Percentiles rank a stretch among this genome's conserved stretches.
Conservation (phyloP, 768 basidiomycete species). For the Mrakia gelida region DNA sequence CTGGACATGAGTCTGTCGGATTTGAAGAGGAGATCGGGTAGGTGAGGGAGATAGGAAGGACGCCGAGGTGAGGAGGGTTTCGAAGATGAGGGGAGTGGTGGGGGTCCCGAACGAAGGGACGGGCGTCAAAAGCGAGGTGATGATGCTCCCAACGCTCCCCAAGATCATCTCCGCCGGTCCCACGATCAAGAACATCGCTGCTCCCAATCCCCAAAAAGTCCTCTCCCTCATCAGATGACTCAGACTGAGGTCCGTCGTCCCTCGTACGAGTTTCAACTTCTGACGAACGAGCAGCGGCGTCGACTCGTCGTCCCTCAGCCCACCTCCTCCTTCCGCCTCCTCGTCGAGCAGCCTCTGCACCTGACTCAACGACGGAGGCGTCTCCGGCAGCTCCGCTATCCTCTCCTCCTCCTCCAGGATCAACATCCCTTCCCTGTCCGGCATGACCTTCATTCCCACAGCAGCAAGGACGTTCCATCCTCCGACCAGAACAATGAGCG, state of each 20-base stretch:
- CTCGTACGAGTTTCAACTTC: conserved; percentile 3
- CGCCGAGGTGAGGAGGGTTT: background rate
- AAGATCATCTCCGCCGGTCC: conserved; percentile 31
- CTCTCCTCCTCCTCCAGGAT: conserved; percentile 19
- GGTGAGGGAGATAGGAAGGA: background rate
- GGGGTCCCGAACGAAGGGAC: background rate
- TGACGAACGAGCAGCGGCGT: conserved; percentile 4
- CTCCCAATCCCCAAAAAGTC: conserved; percentile 23
- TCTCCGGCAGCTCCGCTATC: conserved; percentile 1
- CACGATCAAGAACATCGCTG: conserved; percentile 21
- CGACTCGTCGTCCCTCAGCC: conserved; percentile 5
- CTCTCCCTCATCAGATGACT: conserved; percentile 6
- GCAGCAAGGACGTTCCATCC: conserved; percentile 9
- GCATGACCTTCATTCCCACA: conserved; percentile 22
- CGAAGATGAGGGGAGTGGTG: background rate
- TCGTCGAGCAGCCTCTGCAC: conserved; percentile 9
- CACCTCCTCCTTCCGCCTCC: background rate
- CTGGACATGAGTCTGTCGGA: conserved; percentile 25
- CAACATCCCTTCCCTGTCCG: background rate
- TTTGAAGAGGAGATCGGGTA: conserved; percentile 15
- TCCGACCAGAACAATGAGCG: conserved; percentile 9
- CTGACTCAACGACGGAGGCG: background rate
- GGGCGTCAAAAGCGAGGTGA: conserved; percentile 22
- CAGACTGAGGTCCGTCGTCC: conserved; percentile 18
- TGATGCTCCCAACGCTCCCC: conserved; percentile 21